Conservation (phyloP, 2,329 filamentous ascomycete species). For the Aspergillus pseudoterreus region DNA sequence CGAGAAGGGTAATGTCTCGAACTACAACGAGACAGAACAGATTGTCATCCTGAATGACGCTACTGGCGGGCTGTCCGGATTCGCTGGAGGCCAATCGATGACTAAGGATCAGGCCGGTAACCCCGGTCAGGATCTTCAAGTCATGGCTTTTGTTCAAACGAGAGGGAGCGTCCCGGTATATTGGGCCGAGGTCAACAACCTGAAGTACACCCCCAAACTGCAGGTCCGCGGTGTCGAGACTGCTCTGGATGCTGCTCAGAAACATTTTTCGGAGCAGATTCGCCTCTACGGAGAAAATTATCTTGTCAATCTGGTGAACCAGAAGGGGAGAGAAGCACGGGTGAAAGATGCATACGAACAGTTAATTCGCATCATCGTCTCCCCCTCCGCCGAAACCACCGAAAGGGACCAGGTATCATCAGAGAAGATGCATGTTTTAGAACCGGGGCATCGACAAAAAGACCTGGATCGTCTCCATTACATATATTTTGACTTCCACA, state of each 20-base stretch:
- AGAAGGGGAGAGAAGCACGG: slow-evolving; percentile 82
- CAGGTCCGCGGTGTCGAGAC: slow-evolving; percentile 82
- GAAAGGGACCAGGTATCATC: slow-evolving; percentile 64
- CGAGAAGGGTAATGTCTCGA: slow-evolving; percentile 90
- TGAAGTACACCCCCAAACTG: slow-evolving; percentile 86
- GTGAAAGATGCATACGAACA: slow-evolving; percentile 95
- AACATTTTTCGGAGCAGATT: slow-evolving; percentile 93
- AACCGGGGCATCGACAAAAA: slow-evolving; percentile 57
- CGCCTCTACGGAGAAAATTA: slow-evolving; percentile 93
- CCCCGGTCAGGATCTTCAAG: slow-evolving; percentile 72
- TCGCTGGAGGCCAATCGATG: slow-evolving; percentile 71
- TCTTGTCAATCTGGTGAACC: slow-evolving; percentile 94
- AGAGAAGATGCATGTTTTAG: slow-evolving; percentile 79
- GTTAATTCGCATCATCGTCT: slow-evolving; percentile 72
- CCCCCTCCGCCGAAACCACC: slow-evolving; percentile 62
- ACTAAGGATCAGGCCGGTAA: slow-evolving; percentile 62
- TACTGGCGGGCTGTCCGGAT: slow-evolving; percentile 70
- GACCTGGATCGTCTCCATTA: slow-evolving; percentile 86
- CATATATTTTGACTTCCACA: slow-evolving; percentile 97
- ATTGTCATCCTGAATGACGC: slow-evolving; percentile 84
- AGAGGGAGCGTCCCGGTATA: slow-evolving; percentile 92
- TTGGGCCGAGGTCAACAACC: slow-evolving; percentile 93
- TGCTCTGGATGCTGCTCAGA: slow-evolving; percentile 71
- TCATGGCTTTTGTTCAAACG: slow-evolving; percentile 93
- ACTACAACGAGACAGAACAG: slow-evolving; percentile 98